Percentiles rank a stretch among this genome's conserved stretches.
Conservation (phyloP, 139 green algal species). For the Coccomyxa sp. region DNA sequence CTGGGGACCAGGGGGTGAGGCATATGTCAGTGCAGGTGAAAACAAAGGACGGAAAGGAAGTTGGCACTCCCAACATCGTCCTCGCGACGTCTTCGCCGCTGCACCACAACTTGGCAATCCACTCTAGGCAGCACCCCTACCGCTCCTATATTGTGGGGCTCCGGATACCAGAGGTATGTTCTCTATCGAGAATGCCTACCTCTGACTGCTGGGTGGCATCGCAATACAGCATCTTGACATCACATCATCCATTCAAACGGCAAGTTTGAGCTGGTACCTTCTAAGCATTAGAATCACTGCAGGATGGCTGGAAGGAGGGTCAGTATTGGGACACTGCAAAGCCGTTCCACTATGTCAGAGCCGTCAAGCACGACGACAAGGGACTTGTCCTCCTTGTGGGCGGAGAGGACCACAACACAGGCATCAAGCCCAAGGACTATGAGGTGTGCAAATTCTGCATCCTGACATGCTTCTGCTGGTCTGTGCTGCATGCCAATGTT, state of each 20-base stretch:
- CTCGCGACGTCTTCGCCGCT: constrained; percentile 64
- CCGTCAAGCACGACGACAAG: constrained; percentile 36
- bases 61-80: constrained; percentile 43
- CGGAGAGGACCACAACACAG: constrained; percentile 46
- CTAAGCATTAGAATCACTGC: not conserved
- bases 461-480: no score
- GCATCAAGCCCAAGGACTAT: constrained; percentile 13
- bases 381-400: constrained; percentile 59
- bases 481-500: no score
- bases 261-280: not conserved
- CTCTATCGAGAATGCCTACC: no score
- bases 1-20: not conserved
- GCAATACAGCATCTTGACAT: not conserved
- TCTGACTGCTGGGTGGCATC: not conserved
- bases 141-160: constrained; percentile 53
- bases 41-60: constrained; percentile 18
- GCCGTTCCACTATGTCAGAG: constrained; percentile 61
- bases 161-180: constrained; percentile 21
- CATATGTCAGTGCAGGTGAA: constrained; percentile 18
- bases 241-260: not conserved
- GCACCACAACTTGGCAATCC: constrained; percentile 64
- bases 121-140: constrained; percentile 50
- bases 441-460: no score
- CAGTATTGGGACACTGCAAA: constrained; percentile 59
- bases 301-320: constrained; percentile 25